Evolutionary conservation across 139 green algal species (phyloP).

Genomic region (Spirogloea muscicola): DNA sequence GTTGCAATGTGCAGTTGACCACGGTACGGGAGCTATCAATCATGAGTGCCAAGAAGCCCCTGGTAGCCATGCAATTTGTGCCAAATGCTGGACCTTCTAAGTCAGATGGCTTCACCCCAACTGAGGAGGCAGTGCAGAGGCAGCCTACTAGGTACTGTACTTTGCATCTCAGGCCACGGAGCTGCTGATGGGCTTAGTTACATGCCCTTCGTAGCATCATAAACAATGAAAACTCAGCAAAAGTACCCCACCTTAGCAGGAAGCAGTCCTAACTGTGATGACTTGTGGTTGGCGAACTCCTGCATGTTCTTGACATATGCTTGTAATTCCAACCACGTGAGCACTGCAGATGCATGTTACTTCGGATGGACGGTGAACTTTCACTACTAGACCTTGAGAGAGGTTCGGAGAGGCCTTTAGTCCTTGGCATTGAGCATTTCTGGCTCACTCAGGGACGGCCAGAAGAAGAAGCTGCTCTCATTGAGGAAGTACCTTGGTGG

Average conservation of each 20-base stretch:
- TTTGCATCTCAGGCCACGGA: background rate
- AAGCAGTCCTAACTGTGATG: too few relatives aligned
- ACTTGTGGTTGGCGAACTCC: too few relatives aligned
- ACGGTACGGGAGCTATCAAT: constrained; percentile 77
- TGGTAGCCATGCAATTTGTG: constrained; percentile 43
- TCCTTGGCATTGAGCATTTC: constrained; percentile 47
- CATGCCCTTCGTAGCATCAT: too few relatives aligned
- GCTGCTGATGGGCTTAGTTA: too few relatives aligned
- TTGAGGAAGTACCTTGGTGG: constrained; percentile 89
- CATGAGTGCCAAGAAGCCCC: constrained; percentile 54
- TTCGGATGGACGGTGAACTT: constrained; percentile 75
- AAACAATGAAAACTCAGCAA: too few relatives aligned
- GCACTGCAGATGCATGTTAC: constrained; percentile 65
- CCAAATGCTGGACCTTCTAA: constrained; percentile 6
- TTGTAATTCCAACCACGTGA: too few relatives aligned
- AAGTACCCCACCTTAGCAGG: too few relatives aligned
- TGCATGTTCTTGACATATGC: too few relatives aligned
- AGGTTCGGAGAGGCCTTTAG: constrained; percentile 58
- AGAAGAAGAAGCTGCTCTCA: constrained; percentile 17
- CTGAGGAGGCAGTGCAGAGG: constrained; percentile 24
- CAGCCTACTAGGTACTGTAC: constrained; percentile 30
- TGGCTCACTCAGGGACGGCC: constrained; percentile 40
- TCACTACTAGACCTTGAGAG: constrained; percentile 78
- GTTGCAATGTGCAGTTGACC: background rate
- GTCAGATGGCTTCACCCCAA: background rate